Conservation (phyloP, 75 land plant species). For the Selaginella moellendorffii region DNA sequence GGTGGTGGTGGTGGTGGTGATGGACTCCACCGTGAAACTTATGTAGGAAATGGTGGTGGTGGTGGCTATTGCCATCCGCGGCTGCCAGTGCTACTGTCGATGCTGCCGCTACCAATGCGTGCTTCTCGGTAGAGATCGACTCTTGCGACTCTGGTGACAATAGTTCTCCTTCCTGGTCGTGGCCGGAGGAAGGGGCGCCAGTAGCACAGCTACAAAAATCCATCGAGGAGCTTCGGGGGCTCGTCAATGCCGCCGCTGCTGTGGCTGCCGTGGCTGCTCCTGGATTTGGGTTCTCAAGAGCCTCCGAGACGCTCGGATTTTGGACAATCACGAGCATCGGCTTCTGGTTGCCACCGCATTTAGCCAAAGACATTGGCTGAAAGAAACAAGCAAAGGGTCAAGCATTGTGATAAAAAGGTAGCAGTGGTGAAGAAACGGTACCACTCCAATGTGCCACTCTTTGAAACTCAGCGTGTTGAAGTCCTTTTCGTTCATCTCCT, state of each 20-base stretch:
- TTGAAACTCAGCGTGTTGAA: conserved; percentile 47
- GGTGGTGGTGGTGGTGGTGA: no score
- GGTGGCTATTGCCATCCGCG: no score
- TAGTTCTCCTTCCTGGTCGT: no score
- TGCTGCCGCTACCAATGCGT: no score
- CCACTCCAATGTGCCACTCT: conserved; percentile 92
- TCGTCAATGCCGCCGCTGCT: neutral
- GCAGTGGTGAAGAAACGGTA: conserved; percentile 13
- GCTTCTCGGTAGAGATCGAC: no score
- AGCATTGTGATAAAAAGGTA: neutral
- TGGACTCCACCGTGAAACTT: no score
- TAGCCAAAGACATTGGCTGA: conserved; percentile 26
- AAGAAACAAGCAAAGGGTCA: neutral
- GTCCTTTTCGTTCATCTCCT: conserved; percentile 81
- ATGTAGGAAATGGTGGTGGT: no score
- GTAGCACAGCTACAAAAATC: no score
- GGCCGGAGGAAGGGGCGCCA: no score
- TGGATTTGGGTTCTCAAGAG: neutral
- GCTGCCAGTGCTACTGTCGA: no score
- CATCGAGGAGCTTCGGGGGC: neutral
- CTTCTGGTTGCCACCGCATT: conserved; percentile 10
- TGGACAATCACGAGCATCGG: conserved; percentile 32
- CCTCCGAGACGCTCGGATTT: conserved; percentile 14
- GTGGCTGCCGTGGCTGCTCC: neutral
- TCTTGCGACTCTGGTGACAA: no score